Conservation (phyloP, 306 rosid species). For the Echinosophora koreensis region DNA sequence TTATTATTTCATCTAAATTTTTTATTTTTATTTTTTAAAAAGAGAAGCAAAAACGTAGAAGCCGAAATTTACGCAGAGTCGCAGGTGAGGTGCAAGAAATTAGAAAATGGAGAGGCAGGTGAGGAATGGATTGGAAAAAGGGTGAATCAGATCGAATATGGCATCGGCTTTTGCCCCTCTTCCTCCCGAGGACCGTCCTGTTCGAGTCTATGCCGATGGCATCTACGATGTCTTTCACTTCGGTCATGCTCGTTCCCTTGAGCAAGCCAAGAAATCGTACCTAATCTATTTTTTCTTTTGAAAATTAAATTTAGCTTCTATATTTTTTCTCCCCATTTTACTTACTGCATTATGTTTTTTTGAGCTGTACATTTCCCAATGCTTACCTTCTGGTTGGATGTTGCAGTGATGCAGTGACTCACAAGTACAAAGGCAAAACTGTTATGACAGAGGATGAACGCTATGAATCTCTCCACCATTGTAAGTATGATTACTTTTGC, state of each 20-base stretch:
- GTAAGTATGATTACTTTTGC: no score
- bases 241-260: constrained; percentile 89
- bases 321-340: background rate
- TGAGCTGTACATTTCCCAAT: no score
- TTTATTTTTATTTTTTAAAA: no score
- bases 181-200: constrained; percentile 53
- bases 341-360: background rate
- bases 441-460: no score
- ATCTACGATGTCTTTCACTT: constrained; percentile 91
- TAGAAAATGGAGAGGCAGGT: background rate
- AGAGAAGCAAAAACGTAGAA: background rate
- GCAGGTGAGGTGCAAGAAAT: background rate
- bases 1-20: no score
- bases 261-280: constrained; percentile 83
- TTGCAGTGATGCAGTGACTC: no score
- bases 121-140: background rate
- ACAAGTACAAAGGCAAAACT: no score
- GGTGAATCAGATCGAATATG: constrained; percentile 39
- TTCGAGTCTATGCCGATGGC: constrained; percentile 87
- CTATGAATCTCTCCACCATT: no score
- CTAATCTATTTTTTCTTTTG: background rate
- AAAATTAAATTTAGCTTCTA: background rate
- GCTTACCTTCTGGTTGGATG: no score
- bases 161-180: constrained; percentile 11
- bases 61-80: background rate